Evolutionary conservation across 352 stramenopile genomes (phyloP), one percentile per base, ranked within the genome.

Genomic region (Globisporangium recalcitrans): DNA sequence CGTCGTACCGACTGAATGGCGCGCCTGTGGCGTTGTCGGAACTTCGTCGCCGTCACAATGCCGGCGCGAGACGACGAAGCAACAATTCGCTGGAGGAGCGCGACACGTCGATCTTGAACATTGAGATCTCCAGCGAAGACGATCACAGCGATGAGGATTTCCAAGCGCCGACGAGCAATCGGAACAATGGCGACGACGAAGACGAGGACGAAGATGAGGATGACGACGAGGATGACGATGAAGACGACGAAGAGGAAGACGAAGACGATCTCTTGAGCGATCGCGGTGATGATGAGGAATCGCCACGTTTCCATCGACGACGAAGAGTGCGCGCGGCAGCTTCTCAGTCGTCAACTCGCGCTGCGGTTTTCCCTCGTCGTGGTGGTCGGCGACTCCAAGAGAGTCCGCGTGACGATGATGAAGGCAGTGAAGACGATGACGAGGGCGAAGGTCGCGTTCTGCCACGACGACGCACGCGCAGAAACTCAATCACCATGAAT

Each of bases 101-200:
- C 14, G 86, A 95, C 54, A 93, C 82, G 2, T 93, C 86, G 4
- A 80, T 95, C 19, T 42, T 95, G 47, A 85, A 93, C 42, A 69
- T 91, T 48, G 84, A 90, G 51, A 92, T 95, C 51, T 93, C 86
- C 7, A 94, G 86, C 65, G 86, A 95, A 29, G 86, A 95, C 42
- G 88, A 96, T 65, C 80, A 68, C 36, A 89, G 75, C 59, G 88
- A 96, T 51, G 88, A 96, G 59, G 88, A 95, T 48, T 95, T 95
- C 58, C 79, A 92, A 46, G 82, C 74, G 0, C 78, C 78, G 36
- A 76, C 70, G 21, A 63, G 70, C 0, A 70, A 21, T 11, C 58
- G 32, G 53, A 38, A 49, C 19, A 60, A 49, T 24, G 65, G 56
- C 22, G 65, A 62, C 29, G 72, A 74, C n/a, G 69, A 79, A 29